Base-by-base conservation (phyloP, 2,329 filamentous ascomycete genomes). In the Hortaea sp. region DNA sequence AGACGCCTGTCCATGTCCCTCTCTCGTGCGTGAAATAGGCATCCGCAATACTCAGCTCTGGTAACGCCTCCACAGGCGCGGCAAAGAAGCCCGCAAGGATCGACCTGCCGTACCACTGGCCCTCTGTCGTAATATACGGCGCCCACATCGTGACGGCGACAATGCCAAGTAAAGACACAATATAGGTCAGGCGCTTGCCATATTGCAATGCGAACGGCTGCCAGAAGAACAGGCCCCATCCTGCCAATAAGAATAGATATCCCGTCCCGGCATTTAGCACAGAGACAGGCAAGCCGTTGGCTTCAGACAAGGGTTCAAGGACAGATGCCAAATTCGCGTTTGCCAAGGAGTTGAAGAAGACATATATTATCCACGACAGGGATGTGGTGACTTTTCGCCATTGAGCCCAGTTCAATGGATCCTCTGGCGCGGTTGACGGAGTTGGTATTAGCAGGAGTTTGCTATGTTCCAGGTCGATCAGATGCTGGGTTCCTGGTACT, bases 21-120 rank as follows among this genome's bases (percentile, higher is more conserved):
- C 74, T 69, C 49, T 76, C 73, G 53, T 79, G 76, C 60, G 77
- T 72, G 50, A 75, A 78, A 64, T 75, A 78, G 29, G 78, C 67
- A 53, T 78, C 76, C 6, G 75, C 72, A 27, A 79, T 63, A 1
- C 74, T 77, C n/a, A 77, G 60, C 54, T 79, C 75, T 5, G 75
- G 75, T 29, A 74, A 69, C 0, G 76, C 75, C 58, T 79, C 76
- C 58, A 78, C 75, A 5, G 75, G 77, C 2, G 74, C 74, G 12
- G 76, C 76, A 2, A 78, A 72, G 45, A 78, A 78, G 2, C 73
- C 75, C 75, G 78, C 44, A 76, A 68, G 30, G 71, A 69, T 2
- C 75, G 76, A 20, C 72, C 64, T 5, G 5, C 67, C 69, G 27
- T 68, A 66, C 69, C 70, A 73, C 45, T 71, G 65, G 5, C 69